phyloP scores from a whole-genome alignment of 352 stramenopile species.

The Globisporangium sylvaticum region DNA sequence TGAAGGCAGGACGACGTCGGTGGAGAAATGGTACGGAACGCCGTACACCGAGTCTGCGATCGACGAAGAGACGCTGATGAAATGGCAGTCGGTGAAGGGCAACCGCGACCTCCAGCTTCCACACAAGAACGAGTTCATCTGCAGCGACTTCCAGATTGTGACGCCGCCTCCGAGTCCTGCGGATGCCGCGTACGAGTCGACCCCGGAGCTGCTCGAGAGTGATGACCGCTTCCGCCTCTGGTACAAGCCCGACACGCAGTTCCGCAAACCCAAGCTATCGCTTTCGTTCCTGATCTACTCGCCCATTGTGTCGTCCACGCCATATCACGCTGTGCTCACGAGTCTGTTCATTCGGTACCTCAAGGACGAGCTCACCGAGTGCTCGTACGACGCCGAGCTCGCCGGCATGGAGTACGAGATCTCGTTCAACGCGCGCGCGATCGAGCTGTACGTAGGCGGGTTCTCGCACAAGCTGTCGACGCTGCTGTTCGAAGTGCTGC shows the following conservation, averaged over 20 bases:
- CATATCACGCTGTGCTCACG: conserved; percentile 68
- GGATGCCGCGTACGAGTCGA: conserved; percentile 4
- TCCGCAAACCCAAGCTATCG: conserved; percentile 90
- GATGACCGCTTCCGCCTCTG: conserved; percentile 57
- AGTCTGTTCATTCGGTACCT: conserved; percentile 70
- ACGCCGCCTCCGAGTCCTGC: conserved; percentile 10
- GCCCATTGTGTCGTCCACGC: conserved; percentile 46
- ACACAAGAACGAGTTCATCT: conserved; percentile 74
- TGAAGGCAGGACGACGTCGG: conserved; percentile 35
- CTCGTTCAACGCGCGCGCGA: conserved; percentile 49
- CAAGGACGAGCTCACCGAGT: conserved; percentile 85
- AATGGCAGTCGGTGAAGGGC: conserved; percentile 30
- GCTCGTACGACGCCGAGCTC: conserved; percentile 70
- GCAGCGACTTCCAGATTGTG: conserved; percentile 65
- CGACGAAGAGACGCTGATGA: conserved; percentile 25
- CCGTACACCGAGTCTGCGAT: conserved; percentile 47
- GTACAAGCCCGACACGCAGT: conserved; percentile 89
- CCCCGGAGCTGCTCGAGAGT: conserved; percentile 18
- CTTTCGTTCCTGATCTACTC: conserved; percentile 77
- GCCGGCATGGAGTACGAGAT: conserved; percentile 76
- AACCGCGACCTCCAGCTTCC: conserved; percentile 46
- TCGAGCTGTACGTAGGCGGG: conserved; percentile 83
- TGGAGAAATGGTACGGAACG: conserved; percentile 71
- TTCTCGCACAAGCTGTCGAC: conserved; percentile 90
- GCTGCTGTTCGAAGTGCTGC: conserved; percentile 72